phyloP scores from a whole-genome alignment of 768 basidiomycete species.

The Mycena venus region DNA sequence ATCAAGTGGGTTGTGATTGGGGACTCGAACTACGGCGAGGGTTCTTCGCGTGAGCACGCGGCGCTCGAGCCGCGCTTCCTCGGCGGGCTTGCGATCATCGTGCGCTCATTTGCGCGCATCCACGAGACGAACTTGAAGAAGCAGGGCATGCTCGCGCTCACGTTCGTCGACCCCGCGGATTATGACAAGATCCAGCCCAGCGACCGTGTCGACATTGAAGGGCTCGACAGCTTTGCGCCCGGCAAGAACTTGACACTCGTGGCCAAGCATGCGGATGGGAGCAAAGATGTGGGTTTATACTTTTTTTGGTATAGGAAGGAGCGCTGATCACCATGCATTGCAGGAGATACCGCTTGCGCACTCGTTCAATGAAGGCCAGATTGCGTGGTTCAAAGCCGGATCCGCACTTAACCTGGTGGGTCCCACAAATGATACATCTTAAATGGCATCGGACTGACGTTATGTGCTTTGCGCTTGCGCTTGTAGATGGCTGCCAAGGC shows the following conservation, averaged over 20 bases:
- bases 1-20: slow-evolving; percentile 99
- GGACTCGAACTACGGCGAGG: slow-evolving; percentile 97
- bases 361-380: slow-evolving; percentile 97
- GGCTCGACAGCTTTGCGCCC: slow-evolving; percentile 89
- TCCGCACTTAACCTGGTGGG: slow-evolving; percentile 90
- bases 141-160: slow-evolving; percentile 98
- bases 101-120: slow-evolving; percentile 96
- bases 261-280: slow-evolving; percentile 87
- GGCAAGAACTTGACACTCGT: slow-evolving; percentile 91
- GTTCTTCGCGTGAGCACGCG: slow-evolving; percentile 98
- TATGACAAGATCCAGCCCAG: slow-evolving; percentile 92
- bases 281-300: slow-evolving; percentile 65
- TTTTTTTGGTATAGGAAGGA: background rate
- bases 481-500: slow-evolving; percentile 78
- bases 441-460: slow-evolving; percentile 24
- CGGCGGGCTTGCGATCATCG: slow-evolving; percentile 95
- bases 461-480: too few relatives aligned
- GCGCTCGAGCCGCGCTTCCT: slow-evolving; percentile 96
- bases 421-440: slow-evolving; percentile 19
- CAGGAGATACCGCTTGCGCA: slow-evolving; percentile 86
- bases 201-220: slow-evolving; percentile 92
- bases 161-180: slow-evolving; percentile 91
- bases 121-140: slow-evolving; percentile 99
- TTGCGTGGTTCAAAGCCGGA: slow-evolving; percentile 99
- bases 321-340: slow-evolving; percentile 33